phyloP scores from a whole-genome alignment of 2,329 filamentous ascomycete genomes.

The Moelleriella libera region DNA sequence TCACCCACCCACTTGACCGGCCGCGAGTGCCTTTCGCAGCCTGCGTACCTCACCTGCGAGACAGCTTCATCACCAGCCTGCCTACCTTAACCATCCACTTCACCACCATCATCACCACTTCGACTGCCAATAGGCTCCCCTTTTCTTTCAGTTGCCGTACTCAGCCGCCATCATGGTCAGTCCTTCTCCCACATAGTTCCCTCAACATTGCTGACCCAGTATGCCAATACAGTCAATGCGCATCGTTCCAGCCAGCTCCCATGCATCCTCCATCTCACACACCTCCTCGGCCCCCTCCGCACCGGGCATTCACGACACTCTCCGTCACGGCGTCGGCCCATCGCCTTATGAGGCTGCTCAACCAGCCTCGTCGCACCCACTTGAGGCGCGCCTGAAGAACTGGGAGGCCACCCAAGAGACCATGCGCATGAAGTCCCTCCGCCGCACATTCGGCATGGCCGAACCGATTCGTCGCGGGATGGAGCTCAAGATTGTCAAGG shows the following conservation, averaged over 20 bases:
- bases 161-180: too few species aligned
- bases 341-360: conserved; percentile 31
- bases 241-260: conserved; percentile 59
- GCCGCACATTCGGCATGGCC: conserved; percentile 78
- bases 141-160: too few species aligned
- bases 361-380: conserved; percentile 61
- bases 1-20: too few species aligned
- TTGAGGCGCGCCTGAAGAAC: conserved; percentile 75
- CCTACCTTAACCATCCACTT: too few species aligned
- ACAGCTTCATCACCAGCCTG: too few species aligned
- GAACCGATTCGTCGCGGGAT: conserved; percentile 87
- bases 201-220: conserved; percentile 3
- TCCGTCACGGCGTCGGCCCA: conserved; percentile 71
- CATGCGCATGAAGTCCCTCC: conserved; percentile 77
- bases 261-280: conserved; percentile 46
- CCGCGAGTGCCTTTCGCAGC: too few species aligned
- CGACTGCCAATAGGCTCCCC: too few species aligned
- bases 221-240: conserved; percentile 38
- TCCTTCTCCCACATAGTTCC: background rate
- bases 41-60: too few species aligned
- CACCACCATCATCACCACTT: too few species aligned
- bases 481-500: conserved; percentile 80
- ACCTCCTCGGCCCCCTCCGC: conserved; percentile 71
- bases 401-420: conserved; percentile 85
- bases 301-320: conserved; percentile 83